A percentile compares a stretch with the other conserved stretches of the same genome.
These are phyloP conservation scores for Cryoendolithus antarcticus DNA, from an alignment of 2,329 filamentous ascomycete genomes.

Conservation along the genomic window DNA sequence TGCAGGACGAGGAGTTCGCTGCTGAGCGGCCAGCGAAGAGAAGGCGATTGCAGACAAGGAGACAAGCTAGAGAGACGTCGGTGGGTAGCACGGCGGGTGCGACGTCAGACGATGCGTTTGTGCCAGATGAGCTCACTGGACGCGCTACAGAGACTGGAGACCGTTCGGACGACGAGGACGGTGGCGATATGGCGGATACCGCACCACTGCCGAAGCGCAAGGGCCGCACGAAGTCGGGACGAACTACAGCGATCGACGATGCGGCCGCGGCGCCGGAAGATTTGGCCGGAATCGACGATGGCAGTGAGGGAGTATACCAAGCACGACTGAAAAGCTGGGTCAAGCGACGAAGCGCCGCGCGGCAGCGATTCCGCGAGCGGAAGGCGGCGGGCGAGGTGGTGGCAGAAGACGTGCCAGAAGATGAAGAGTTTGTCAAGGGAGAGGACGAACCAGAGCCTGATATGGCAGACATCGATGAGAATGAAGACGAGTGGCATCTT, in stretches of 20 bases:
- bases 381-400: not conserved
- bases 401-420: not conserved
- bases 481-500: slow-evolving; percentile 61
- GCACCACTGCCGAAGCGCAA: slow-evolving; percentile 29
- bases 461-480: slow-evolving; percentile 22
- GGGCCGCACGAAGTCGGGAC: slow-evolving; percentile 19
- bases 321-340: slow-evolving; percentile 65
- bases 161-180: slow-evolving; percentile 27
- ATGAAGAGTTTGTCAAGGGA: not conserved
- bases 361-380: slow-evolving; percentile 25
- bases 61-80: slow-evolving; percentile 11
- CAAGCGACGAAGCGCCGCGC: slow-evolving; percentile 46
- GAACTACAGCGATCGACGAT: slow-evolving; percentile 12
- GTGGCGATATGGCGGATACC: slow-evolving; percentile 23
- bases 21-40: slow-evolving; percentile 29
- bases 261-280: slow-evolving; percentile 35
- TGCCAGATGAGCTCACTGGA: slow-evolving; percentile 26
- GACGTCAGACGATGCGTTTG: slow-evolving; percentile 29
- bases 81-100: slow-evolving; percentile 14
- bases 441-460: slow-evolving; percentile 21
- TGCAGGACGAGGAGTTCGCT: slow-evolving; percentile 26
- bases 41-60: slow-evolving; percentile 23
- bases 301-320: slow-evolving; percentile 72
- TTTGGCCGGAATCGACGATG: slow-evolving; percentile 65
- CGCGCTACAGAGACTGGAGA: slow-evolving; percentile 27